Evolutionary conservation across 305 asterid species (phyloP), one percentile per base, ranked within the genome.

Genomic region (Solanum hybrid): DNA sequence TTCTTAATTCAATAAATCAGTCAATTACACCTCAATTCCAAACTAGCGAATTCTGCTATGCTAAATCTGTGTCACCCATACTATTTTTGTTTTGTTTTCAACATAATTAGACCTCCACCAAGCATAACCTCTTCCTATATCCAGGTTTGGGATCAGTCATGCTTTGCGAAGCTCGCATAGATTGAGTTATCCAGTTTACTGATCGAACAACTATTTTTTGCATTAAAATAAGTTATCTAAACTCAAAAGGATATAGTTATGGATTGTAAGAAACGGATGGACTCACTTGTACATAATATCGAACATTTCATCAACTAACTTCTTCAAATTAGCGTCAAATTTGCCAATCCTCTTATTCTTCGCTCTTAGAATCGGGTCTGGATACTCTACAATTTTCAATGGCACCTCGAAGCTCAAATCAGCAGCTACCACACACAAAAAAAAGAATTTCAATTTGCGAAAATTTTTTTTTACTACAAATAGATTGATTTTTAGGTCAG

Each of bases 261-360:
- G 15, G 4, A 14, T 27, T 4, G 22, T 82, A 82, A 82, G 15
- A 82, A 39, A 41, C 26, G 12, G 1, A 15, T 31, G 39, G 89
- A 89, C 88, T 94, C 89, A 97, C 99, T 92, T 96, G 91, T 97
- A 97, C 99, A 97, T 97, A 65, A 95, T 93, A 89, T 97, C 98
- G 92, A 97, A 97, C 99, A 97, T 97, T 93, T 95, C 99, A 68
- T 92, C 94, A 3, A 93, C 98, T 87, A 97, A 91, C 90, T 89
- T 97, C 90, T 97, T 95, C 96, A 96, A 94, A 92, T 93, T 95
- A 88, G 90, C 95, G 85, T 97, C 98, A 90, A 97, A 97, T 22
- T 92, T 86, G 41, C n/a, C 86, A 32, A 97, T 91, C 83, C 93
- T 91, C 92, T 96, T 97, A 92, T 96, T 97, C 94, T 93, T 97